Base-by-base conservation (phyloP, 345 rosid species). In the Populus simonii region DNA sequence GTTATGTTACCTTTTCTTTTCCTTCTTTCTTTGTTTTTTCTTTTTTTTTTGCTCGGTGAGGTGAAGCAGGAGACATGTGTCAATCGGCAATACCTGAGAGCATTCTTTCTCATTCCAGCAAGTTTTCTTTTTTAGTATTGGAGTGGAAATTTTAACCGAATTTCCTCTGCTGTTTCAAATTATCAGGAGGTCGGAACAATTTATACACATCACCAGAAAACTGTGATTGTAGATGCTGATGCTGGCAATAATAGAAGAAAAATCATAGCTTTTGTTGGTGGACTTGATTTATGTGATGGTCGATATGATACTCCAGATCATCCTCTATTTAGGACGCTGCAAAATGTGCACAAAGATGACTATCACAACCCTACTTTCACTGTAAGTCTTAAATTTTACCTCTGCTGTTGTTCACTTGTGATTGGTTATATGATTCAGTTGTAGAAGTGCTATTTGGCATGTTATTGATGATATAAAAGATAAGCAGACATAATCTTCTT, bases 151-250 rank as follows among this genome's bases (percentile, higher is more conserved):
- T 53, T 25, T 72, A 18, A 47, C 33, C 61, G 11, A 13, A 35
- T 75, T 72, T 39, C 16, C 25, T 75, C 62, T 70, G 70, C 49
- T 55, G 45, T 53, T 69, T 70, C 59, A 57, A 29, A 27, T 57
- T 74, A 74, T 82, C 87, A 95, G 99, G 99, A 95, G 91, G 92
- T 89, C 51, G 99, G 86, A 81, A 87, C 94, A 27, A 93, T 95
- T 81, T 95, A 93, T 81, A 93, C 99, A 7, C 99, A 95, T 88
- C 99, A 95, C 83, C 99, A 95, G 82, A 95, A 95, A 82, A 93
- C 90, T 57, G 87, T 95, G 66, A 95, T 95, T 81, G 90, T 93
- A 49, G 99, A 95, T 89, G 92, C 96, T 17, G 97, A 95, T 88
- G 97, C 97, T 63, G 94, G 97, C 47, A 73, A 76, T 69, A 83